Base-by-base conservation (phyloP, 306 rosid species). In the Phaseolus lunatus region DNA sequence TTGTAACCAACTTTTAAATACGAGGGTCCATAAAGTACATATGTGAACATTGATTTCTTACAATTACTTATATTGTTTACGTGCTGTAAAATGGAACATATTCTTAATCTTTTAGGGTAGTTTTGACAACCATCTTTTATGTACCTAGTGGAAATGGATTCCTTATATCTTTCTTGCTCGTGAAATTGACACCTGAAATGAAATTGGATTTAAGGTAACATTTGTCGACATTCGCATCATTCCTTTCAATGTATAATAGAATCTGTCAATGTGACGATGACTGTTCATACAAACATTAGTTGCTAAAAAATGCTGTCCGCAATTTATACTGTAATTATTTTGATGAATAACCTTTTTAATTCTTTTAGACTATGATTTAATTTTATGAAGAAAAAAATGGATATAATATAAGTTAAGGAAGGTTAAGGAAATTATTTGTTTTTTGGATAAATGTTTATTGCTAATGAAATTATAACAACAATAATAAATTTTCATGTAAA, bases 141-240 rank as follows among this genome's bases (percentile, higher is more conserved):
- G 9, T 10, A 69, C 19, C 14, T 67, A 13, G 24, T 14, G 41
- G 22, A 37, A 48, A 69, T 26, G 44, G 57, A 47, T 47, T 69
- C 74, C 44, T 4, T 26, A 26, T 9, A 26, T 3, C 9, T 31
- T 31, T 47, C 7, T 61, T 9, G 47, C 20, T 15, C 53, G n/a
- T 27, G 59, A 78, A 54, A 10, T 41, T 12, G 68, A 67, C 49
- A 41, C 22, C 8, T 4, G 12, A 78, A 56, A 48, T 58, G 69
- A 44, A 49, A 22, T 41, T 47, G 44, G 52, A 29, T 56, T 67
- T 47, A 56, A 78, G 59, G 73, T 18, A 18, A 16, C 47, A 29
- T 41, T 64, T 49, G 13, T 64, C 65, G 54, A 64, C 65, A 63
- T 64, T 76, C 65, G 1, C 43, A 49, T 35, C 53, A 31, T 66